Evolutionary conservation across 148 eudicot species (phyloP).

Genomic region (Chenopodium album): DNA sequence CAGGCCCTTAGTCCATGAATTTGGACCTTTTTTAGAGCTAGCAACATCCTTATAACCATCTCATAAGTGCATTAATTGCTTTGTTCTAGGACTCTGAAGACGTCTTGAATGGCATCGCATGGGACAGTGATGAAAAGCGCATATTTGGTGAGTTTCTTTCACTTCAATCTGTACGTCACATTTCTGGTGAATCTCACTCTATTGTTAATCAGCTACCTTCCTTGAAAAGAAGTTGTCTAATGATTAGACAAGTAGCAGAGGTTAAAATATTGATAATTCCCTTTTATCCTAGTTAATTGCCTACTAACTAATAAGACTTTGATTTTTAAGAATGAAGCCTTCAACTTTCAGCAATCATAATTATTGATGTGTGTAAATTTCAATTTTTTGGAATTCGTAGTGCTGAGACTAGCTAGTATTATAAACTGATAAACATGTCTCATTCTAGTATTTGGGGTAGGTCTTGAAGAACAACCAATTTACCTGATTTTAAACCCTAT

Average conservation of each 20-base stretch:
- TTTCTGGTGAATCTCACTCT: not conserved
- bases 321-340: too few relatives aligned
- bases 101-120: slow-evolving; percentile 94
- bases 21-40: not conserved
- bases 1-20: not conserved
- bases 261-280: not conserved
- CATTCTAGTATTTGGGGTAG: not conserved
- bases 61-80: not conserved
- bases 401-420: too few relatives aligned
- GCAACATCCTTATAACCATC: not conserved
- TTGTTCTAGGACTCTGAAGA: slow-evolving; percentile 50
- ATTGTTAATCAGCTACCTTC: not conserved
- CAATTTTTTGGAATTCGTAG: too few relatives aligned
- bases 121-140: slow-evolving; percentile 61
- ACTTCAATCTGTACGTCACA: not conserved
- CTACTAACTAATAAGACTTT: not conserved
- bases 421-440: not conserved
- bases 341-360: not conserved
- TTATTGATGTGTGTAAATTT: too few relatives aligned
- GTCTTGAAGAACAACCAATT: not conserved
- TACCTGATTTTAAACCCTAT: not conserved
- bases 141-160: slow-evolving; percentile 62
- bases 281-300: too few relatives aligned
- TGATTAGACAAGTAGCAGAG: not conserved
- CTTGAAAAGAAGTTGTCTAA: too few relatives aligned